Conservation (phyloP, 2,329 filamentous ascomycete genomes). For the Aschersonia sp. region DNA sequence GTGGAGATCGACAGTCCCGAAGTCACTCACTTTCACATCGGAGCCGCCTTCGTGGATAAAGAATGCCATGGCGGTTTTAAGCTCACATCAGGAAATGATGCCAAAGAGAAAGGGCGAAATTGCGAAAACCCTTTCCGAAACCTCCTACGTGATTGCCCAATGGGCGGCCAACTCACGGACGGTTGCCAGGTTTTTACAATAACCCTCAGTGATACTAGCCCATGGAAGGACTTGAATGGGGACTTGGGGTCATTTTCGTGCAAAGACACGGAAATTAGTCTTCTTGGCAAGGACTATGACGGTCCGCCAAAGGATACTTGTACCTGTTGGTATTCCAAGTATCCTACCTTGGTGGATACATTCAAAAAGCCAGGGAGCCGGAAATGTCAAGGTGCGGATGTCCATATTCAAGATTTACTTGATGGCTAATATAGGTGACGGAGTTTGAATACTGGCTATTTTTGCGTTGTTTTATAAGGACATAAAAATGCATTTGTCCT, state of each 20-base stretch:
- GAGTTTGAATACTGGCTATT: too few species aligned
- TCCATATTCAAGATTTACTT: conserved; percentile 1
- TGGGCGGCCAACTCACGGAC: neutral
- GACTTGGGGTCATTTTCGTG: neutral
- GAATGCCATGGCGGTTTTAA: neutral
- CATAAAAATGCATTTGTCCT: too few species aligned
- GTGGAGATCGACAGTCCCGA: too few species aligned
- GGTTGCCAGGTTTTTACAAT: neutral
- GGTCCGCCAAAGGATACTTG: neutral
- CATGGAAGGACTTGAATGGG: neutral
- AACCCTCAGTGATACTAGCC: neutral
- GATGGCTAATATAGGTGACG: too few species aligned
- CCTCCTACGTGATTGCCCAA: neutral
- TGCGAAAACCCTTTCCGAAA: neutral
- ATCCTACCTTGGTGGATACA: neutral
- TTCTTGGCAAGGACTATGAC: neutral
- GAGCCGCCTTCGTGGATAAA: neutral
- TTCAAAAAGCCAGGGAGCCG: neutral
- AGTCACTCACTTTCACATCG: neutral
- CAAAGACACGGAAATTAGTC: neutral
- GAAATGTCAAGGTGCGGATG: neutral
- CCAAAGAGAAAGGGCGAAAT: neutral
- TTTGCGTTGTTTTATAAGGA: too few species aligned
- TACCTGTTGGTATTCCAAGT: neutral
- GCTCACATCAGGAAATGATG: neutral